Conservation (phyloP, 2,329 filamentous ascomycete genomes). For the Hawksworthiomyces lignivorus region DNA sequence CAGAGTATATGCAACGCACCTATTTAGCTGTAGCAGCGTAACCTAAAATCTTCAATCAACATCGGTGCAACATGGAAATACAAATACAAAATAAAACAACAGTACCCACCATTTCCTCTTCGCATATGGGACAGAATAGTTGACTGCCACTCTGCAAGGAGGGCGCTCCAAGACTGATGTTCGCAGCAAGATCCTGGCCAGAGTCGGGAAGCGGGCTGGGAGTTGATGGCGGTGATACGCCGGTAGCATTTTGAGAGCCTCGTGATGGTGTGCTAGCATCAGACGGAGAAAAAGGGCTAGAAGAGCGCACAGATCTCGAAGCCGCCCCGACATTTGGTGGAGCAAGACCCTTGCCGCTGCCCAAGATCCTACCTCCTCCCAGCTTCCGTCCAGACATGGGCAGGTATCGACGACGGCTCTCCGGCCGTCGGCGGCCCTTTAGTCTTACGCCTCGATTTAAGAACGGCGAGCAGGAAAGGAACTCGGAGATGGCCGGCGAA, state of each 20-base stretch:
- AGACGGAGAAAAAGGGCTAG: conserved; percentile 47
- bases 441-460: too few species aligned
- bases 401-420: neutral
- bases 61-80: neutral
- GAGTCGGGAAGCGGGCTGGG: conserved; percentile 61
- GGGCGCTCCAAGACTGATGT: conserved; percentile 59
- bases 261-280: conserved; percentile 67
- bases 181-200: conserved; percentile 70
- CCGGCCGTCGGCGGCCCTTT: conserved; percentile 2
- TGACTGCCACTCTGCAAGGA: conserved; percentile 51
- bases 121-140: conserved; percentile 94
- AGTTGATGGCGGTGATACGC: conserved; percentile 49
- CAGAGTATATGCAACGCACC: too few species aligned
- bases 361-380: conserved; percentile 85
- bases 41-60: conserved; percentile 56
- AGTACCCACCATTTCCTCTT: conserved; percentile 82
- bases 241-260: conserved; percentile 51
- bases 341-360: conserved; percentile 75
- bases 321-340: conserved; percentile 41
- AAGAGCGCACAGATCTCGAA: conserved; percentile 36
- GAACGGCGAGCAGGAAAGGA: neutral
- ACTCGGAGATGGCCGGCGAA: neutral
- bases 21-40: conserved; percentile 86
- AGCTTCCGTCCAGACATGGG: conserved; percentile 75
- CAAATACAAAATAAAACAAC: neutral